phyloP scores from a whole-genome alignment of 768 basidiomycete species.

The Crassisporium funariophilum region DNA sequence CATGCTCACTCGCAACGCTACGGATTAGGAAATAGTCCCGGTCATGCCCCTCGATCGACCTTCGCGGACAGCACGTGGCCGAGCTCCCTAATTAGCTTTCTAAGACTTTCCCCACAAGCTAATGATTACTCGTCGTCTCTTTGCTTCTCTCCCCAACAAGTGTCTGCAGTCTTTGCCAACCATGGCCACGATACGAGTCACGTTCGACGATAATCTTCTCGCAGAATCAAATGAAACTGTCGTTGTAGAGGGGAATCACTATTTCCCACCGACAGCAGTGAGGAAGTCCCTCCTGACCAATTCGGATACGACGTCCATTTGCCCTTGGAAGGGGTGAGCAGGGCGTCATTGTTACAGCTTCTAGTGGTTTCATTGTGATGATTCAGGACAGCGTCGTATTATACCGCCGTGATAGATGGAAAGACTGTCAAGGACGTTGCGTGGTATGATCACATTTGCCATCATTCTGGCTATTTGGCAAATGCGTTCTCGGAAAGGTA shows the following conservation, averaged over 20 bases:
- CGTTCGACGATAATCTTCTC: constrained; percentile 50
- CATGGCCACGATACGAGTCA: constrained; percentile 52
- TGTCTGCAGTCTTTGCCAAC: too few relatives aligned
- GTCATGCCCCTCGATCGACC: too few relatives aligned
- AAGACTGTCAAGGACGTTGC: constrained; percentile 58
- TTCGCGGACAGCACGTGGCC: too few relatives aligned
- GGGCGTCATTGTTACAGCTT: neutral
- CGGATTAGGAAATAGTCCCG: too few relatives aligned
- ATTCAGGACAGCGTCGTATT: constrained; percentile 70
- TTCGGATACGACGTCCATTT: constrained; percentile 53
- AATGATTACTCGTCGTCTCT: too few relatives aligned
- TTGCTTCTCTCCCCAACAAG: too few relatives aligned
- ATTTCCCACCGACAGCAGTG: constrained; percentile 66
- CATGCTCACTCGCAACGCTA: too few relatives aligned
- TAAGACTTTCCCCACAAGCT: too few relatives aligned
- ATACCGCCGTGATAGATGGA: constrained; percentile 54
- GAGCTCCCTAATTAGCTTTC: too few relatives aligned
- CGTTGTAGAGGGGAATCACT: constrained; percentile 68
- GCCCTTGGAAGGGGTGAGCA: constrained; percentile 74
- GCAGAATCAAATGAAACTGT: constrained; percentile 60
- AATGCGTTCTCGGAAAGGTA: too few relatives aligned
- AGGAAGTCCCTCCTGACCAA: constrained; percentile 44
- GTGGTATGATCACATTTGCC: constrained; percentile 43
- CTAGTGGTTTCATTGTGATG: too few relatives aligned
- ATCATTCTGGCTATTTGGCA: neutral